phyloP scores from a whole-genome alignment of 208 protist genomes.

The Leishmania gerbilli region DNA sequence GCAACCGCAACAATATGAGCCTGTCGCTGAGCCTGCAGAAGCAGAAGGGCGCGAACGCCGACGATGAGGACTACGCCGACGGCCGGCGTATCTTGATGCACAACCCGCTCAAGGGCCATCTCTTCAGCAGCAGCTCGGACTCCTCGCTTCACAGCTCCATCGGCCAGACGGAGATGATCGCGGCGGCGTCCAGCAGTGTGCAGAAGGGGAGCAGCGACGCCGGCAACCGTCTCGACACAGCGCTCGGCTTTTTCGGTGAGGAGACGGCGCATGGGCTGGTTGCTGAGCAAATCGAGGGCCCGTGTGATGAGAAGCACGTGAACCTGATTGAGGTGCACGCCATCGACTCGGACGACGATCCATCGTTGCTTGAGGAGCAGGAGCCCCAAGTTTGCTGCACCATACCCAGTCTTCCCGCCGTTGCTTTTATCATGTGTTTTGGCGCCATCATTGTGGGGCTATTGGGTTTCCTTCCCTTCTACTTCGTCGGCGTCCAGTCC shows the following conservation, averaged over 20 bases:
- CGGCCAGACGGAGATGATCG: constrained; percentile 11
- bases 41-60: constrained; percentile 10
- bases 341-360: constrained; percentile 32
- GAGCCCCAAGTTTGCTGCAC: constrained; percentile 32
- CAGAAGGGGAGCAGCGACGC: constrained; percentile 21
- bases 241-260: constrained; percentile 11
- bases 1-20: constrained; percentile 23
- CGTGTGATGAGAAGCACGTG: constrained; percentile 19
- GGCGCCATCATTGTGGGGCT: constrained; percentile 51
- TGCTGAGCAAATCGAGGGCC: constrained; percentile 18
- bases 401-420: constrained; percentile 42
- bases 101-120: constrained; percentile 29
- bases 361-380: constrained; percentile 11
- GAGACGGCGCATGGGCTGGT: constrained; percentile 19
- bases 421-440: constrained; percentile 54
- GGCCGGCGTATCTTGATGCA: constrained; percentile 30
- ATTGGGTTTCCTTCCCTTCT: constrained; percentile 64
- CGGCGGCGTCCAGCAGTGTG: neutral
- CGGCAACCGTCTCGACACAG: constrained; percentile 13
- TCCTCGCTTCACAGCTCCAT: constrained; percentile 19
- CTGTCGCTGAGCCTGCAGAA: constrained; percentile 17
- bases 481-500: constrained; percentile 45
- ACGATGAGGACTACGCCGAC: constrained; percentile 22
- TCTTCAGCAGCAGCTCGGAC: constrained; percentile 27
- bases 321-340: constrained; percentile 30